Base-by-base conservation (phyloP, 495 filamentous ascomycete species). In the Trichoderma erinaceum region DNA sequence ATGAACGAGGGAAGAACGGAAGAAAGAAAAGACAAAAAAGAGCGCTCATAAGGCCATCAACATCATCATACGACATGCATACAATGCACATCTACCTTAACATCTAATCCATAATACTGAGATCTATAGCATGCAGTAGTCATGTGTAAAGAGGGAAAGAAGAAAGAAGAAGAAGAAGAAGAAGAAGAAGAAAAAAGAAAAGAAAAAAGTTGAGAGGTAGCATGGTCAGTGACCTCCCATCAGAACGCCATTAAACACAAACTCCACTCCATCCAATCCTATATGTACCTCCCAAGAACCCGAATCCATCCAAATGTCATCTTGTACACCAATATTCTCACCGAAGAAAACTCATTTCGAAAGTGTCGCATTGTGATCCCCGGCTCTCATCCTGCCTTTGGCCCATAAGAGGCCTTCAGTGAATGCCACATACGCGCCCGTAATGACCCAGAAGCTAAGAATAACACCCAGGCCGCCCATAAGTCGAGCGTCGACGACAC, bases 381-480 rank as follows among this genome's bases (percentile, higher is more conserved):
- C 35, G 5, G 29, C 38, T 15, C 63, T 35, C 63, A 66, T 27
- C 15, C 67, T 18, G 48, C 67, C 52, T 64, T 72, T 75, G 13
- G 69, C 43, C 73, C 71, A 75, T 44, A 72, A 29, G 1, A 52
- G 67, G 27, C 66, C 18, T 58, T 73, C 71, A 38, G 70, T 71
- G 41, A 72, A 73, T 38, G 67, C 68, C 25, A 75, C 46, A 64
- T 75, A 75, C 63, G 71, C 58, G 4, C 77, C 74, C 41, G 81
- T 71, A 3, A 75, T 69, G 10, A 67, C 67, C 81, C 80, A 83
- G 58, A 76, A 73, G 11, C 73, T 72, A 43, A 76, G 52, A 46
- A 82, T 80, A 15, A 79, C 69, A 10, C 72, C 76, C 48, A 82
- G 67, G 11, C 76, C 74, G 4, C 76, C 75, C 2, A 73, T 66